Evolutionary conservation across 129 eudicot genomes (phyloP), one percentile per base, ranked within the genome.

Genomic region (Sambucus nigra): DNA sequence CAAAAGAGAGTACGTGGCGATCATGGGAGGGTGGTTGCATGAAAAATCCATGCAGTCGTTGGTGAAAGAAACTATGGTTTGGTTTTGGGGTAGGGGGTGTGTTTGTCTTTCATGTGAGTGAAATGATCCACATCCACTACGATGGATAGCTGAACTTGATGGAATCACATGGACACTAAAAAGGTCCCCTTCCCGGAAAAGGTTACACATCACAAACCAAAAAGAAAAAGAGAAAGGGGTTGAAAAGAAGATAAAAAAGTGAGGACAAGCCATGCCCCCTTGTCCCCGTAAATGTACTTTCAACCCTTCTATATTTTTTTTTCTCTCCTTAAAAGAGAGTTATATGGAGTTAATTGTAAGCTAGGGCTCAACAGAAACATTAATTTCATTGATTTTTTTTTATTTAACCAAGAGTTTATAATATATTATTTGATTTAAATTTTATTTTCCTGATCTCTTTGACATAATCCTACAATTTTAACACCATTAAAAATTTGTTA

Each of bases 131-230:
- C 14, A 0, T 29, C 35, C 8, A 29, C 35, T 29, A n/a, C n/a
- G n/a, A n/a, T n/a, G n/a, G n/a, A n/a, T n/a, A n/a, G n/a, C n/a
- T n/a, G n/a, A n/a, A n/a, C n/a, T n/a, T n/a, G 42, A 35, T 3
- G 13, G 58, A 4, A 25, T 49, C 59, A 63, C 68, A 63, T 63
- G 68, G 60, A 39, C 39, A 42, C 50, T 39, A 22, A 63, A 63
- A 63, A 40, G 50, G 59, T 51, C 50, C 41, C n/a, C 57, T 52
- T 39, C 49, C 23, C 9, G 13, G 31, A 57, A 61, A 61, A 27
- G 46, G 5, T 20, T 12, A 33, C 45, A 47, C 46, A 61, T 48
- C 24, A 35, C 21, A 47, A 61, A 46, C 55, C 13, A 47, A 47
- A 57, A 26, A 50, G 27, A 42, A 45, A 42, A 33, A 23, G 47